Evolutionary conservation across 306 rosid genomes (phyloP), one percentile per base, ranked within the genome.

Genomic region (Abrus precatorius): DNA sequence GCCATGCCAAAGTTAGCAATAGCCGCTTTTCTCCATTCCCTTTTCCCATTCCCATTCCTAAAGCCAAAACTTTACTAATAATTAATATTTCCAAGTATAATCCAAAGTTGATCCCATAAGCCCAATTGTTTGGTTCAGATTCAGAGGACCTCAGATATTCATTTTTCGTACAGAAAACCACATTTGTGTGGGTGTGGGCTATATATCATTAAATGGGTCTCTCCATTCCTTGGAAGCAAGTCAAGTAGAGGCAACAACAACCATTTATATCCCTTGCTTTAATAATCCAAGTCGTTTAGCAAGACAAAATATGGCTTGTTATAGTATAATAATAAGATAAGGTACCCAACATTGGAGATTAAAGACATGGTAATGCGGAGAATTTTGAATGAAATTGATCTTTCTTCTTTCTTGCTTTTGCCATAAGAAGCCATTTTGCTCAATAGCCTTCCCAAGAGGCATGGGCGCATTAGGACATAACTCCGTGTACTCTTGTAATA

Each of bases 281-380:
- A 50, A 59, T 69, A 12, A 68, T 53, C 38, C 44, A 65, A 78
- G 65, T 71, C 40, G 52, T 83, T 82, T 84, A 65, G 71, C 72
- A 59, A 45, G 60, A 70, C 83, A 82, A 78, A 64, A 77, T 56
- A 76, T 85, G 44, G 43, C 77, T 79, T 83, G 49, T 77, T 80
- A 44, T 66, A 12, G 82, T 64, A 75, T 55, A 57, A 10, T 56
- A 76, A 65, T 36, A 40, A 70, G 82, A 81, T 87, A 45, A 76
- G 74, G 63, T 66, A 79, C 81, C 72, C 32, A 59, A 69, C 87
- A 56, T 43, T 44, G 56, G 63, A 60, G 64, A 67, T 68, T 68
- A 1, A 72, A 40, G 33, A 65, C 9, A 76, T 61, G 52, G 64
- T 7, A 53, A 72, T 59, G 57, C 4, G 8, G 48, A 55, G 9